Evolutionary conservation across 768 basidiomycete genomes (phyloP), one percentile per base, ranked within the genome.

Genomic region (Hygrocybe coccinea): DNA sequence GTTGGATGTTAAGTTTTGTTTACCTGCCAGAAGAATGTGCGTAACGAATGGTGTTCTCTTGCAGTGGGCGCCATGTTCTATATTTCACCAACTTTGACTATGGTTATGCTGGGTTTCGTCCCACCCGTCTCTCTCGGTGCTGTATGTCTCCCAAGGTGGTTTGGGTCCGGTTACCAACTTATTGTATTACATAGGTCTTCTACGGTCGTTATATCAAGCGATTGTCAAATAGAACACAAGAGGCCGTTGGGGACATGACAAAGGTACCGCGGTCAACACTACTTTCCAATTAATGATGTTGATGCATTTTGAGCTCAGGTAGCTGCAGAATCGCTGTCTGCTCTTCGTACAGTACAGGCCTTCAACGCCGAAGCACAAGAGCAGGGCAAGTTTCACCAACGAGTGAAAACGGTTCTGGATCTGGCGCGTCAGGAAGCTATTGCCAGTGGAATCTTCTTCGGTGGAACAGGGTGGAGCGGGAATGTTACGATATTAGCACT

Each of bases 121-220:
- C 91, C 91, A 17, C 91, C 91, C 0, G 83, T 93, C 4, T 91
- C 90, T 21, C 76, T 93, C 52, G 90, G 90, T 61, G 86, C 93
- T 63, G 82, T 95, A 73, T 29, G 77, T 73, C 57, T 43, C 55
- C 22, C 55, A 22, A 17, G 22, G 34, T 34, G 8, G 19, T 47
- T 34, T 22, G 33, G 11, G 3, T 48, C 51, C 14, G 29, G 29
- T 29, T 8, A 29, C 29, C 8, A 50, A 50, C 10, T 53, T 34
- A 60, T 44, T 56, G 52, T 5, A 14, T n/a, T 36, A 4, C 33
- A 17, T 41, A 95, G 89, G 91, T 97, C 11, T 89, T 93, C 68
- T 99, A 99, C 64, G 95, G 95, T 59, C 84, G 94, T 11, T 99
- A 97, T 71, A 74, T 99, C 52, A 92, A 94, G 67, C 87, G 85